Evolutionary conservation across 805 yeast genomes (phyloP), one percentile per base, ranked within the genome.

Genomic region (Saccharomycopsis oosterbeekiorum): DNA sequence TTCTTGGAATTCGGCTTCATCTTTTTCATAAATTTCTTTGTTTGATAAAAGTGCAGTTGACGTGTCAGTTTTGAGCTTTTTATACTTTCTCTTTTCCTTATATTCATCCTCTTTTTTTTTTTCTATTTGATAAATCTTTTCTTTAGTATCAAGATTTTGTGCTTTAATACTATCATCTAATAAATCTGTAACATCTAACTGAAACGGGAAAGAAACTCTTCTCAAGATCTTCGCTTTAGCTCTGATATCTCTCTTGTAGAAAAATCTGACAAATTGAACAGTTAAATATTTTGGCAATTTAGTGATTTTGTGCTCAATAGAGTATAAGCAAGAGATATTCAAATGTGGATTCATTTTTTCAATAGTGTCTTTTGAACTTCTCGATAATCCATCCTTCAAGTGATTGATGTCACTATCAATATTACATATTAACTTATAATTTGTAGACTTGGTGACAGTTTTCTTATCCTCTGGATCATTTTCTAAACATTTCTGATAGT

Each of bases 171-270:
- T 84, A n/a, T 84, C 91, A 62, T 91, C 91, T 67, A 94, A 79
- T 75, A 92, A 76, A 70, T 92, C 97, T 17, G 92, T 81, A 47
- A 90, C 78, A 71, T 94, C 99, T 62, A 93, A 77, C 73, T 89
- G 94, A 74, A 91, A 88, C 51, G 99, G 99, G 76, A 94, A 94
- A 65, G 86, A 88, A 29, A 94, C 99, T 75, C 87, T 90, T 71
- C 99, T 85, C 71, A 94, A 79, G 70, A 94, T 94, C 75, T 94
- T 94, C 19, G 97, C 88, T 76, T 94, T 94, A 74, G 87, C 88
- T 66, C 83, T 83, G 2, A 96, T 88, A 62, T 93, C 96, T 70
- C 93, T 83, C 71, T 93, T 89, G 99, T 99, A 94, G 73, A 84
- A 94, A 71, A 94, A 94, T 70, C 99, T 82, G 65, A 94, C 94